These are phyloP conservation scores for Capsicum rhomboideum DNA, from an alignment of 257 asterid genomes.

Conservation along the genomic window DNA sequence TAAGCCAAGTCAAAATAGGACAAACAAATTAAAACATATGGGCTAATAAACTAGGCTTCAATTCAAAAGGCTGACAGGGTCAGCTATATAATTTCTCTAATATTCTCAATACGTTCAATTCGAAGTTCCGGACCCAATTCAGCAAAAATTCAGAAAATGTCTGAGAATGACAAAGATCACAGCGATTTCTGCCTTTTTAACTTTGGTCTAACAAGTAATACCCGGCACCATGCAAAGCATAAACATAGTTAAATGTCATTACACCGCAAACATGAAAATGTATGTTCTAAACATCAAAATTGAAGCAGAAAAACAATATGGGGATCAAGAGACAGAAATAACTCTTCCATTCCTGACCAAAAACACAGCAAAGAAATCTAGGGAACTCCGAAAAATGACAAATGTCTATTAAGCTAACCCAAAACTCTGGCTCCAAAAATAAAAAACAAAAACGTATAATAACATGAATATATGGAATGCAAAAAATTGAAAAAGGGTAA, in stretches of 20 bases:
- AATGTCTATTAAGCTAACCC: neutral
- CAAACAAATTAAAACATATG: too few relatives aligned
- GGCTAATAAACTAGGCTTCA: neutral
- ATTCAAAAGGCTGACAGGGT: neutral
- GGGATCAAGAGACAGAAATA: neutral
- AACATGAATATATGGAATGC: neutral
- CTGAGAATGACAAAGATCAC: neutral
- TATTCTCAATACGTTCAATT: too few relatives aligned
- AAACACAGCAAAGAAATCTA: neutral
- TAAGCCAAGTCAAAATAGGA: too few relatives aligned
- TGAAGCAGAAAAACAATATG: neutral
- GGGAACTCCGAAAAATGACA: neutral
- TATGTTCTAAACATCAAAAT: neutral
- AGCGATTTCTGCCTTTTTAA: neutral
- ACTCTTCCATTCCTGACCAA: neutral
- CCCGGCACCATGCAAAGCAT: neutral
- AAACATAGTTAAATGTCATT: neutral
- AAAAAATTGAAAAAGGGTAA: neutral
- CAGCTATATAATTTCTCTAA: neutral
- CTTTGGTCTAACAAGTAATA: neutral
- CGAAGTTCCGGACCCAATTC: neutral
- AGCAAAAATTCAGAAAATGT: neutral
- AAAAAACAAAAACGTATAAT: neutral
- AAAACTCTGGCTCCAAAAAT: neutral
- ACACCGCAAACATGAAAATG: neutral